These are phyloP conservation scores for Pythium phragmitis DNA, from an alignment of 352 stramenopile species.

Conservation along the genomic window DNA sequence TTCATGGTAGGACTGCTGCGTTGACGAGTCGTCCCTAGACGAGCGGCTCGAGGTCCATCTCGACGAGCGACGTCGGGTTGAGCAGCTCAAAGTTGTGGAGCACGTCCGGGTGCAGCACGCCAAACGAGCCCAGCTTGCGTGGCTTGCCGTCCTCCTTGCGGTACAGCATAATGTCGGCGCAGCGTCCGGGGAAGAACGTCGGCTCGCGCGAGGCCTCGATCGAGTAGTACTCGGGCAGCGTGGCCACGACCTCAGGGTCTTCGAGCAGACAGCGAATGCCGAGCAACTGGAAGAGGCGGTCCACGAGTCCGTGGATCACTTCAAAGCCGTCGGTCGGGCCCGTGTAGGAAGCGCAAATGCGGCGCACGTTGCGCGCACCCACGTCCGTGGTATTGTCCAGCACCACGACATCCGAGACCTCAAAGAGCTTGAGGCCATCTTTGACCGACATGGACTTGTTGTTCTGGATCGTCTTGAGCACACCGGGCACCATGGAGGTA, in stretches of 20 bases:
- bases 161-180: slow-evolving; percentile 93
- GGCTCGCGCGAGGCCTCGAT: slow-evolving; percentile 58
- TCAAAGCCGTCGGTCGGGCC: slow-evolving; percentile 98
- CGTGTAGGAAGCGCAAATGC: slow-evolving; percentile 96
- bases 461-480: slow-evolving; percentile 99
- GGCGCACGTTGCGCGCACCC: slow-evolving; percentile 95
- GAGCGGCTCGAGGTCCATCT: slow-evolving; percentile 98
- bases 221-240: slow-evolving; percentile 83
- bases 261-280: slow-evolving; percentile 86
- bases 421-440: slow-evolving; percentile 98
- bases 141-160: slow-evolving; percentile 56
- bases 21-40: slow-evolving; percentile 62
- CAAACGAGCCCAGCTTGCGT: slow-evolving; percentile 93
- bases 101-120: slow-evolving; percentile 98
- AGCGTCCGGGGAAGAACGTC: slow-evolving; percentile 96
- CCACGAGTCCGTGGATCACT: slow-evolving; percentile 98
- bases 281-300: slow-evolving; percentile 98
- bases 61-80: slow-evolving; percentile 95
- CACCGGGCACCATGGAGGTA: slow-evolving; percentile 97
- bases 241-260: slow-evolving; percentile 55
- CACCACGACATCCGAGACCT: slow-evolving; percentile 99
- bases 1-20: background rate
- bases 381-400: slow-evolving; percentile 92
- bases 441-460: slow-evolving; percentile 98
- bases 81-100: slow-evolving; percentile 97